Evolutionary conservation across 2,329 filamentous ascomycete species (phyloP), one percentile per base, ranked within the genome.

Genomic region (Fusarium devonianum): DNA sequence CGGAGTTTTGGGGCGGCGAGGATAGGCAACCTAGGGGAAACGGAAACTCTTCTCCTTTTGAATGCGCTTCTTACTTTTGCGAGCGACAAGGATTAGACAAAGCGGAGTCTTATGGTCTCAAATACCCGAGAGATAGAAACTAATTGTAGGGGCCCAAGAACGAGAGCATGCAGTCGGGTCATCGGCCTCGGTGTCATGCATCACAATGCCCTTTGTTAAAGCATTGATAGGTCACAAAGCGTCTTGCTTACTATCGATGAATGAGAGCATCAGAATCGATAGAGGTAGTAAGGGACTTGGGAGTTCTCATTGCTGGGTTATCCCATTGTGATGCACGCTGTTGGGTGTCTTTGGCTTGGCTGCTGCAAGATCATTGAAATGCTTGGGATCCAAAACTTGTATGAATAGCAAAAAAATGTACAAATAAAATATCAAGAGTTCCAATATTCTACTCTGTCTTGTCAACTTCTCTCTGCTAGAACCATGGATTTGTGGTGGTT

Each of bases 41-140:
- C 13, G 43, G 43, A 23, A 41, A 56, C 56, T 53, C 56, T 53
- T 43, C 56, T 60, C 56, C 42, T 8, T 37, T n/a, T 53, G 33
- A 18, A 32, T 39, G 35, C 19, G 33, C 11, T 19, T 33, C 36
- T 47, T 51, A 36, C 18, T 46, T 36, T 44, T 38, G 26, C 35
- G 45, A 49, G 53, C 52, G 49, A 43, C 34, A n/a, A 25, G 22
- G 25, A 16, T 53, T 59, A 62, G 58, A 63, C 35, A 9, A 6
- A 5, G 43, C 12, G 52, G 44, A 46, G 19, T 49, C 41, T 40
- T 13, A 52, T 17, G 51, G 47, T 43, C 59, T 13, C 23, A 29
- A 42, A 51, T 49, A 64, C 49, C 43, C 45, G 14, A 39, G 43
- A 61, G 53, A 59, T 62, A 63, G 47, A 67, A 48, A 52, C 51